phyloP scores from a whole-genome alignment of 1,139 yeast species.

The Meyerozyma carpophila region DNA sequence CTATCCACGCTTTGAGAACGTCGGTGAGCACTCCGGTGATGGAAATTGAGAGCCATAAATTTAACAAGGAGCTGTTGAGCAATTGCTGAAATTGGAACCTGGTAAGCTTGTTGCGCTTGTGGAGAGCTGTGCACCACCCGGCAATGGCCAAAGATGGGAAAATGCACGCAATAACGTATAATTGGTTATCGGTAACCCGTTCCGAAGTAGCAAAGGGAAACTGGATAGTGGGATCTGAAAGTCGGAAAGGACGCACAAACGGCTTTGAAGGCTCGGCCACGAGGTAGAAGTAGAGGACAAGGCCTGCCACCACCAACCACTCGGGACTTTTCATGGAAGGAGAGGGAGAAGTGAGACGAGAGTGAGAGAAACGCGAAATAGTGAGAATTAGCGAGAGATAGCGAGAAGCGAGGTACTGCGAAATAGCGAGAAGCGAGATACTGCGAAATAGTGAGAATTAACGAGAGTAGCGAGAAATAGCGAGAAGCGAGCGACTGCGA shows the following conservation, averaged over 20 bases:
- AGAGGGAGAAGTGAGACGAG: no score
- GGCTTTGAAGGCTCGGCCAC: slow-evolving; percentile 17
- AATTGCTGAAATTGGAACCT: not conserved
- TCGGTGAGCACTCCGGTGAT: slow-evolving; percentile 16
- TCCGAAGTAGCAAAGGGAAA: slow-evolving; percentile 18
- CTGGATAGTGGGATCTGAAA: slow-evolving; percentile 12
- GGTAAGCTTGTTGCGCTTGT: not conserved
- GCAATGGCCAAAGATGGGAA: slow-evolving; percentile 12
- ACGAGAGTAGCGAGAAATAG: no score
- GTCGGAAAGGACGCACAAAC: slow-evolving; percentile 14
- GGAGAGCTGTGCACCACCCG: slow-evolving; percentile 6
- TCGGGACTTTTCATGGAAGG: slow-evolving; percentile 8
- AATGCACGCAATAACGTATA: slow-evolving; percentile 12
- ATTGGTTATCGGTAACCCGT: slow-evolving; percentile 15
- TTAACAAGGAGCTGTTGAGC: slow-evolving; percentile 5
- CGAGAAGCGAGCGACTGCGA: no score
- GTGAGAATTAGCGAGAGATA: not conserved
- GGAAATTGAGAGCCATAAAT: slow-evolving; percentile 8
- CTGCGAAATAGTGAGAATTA: no score
- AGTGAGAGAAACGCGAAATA: no score
- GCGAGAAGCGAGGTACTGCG: no score
- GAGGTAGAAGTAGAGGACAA: slow-evolving; percentile 11
- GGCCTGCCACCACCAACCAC: slow-evolving; percentile 13
- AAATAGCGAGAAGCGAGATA: no score
- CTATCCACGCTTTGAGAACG: slow-evolving; percentile 20